Evolutionary conservation across 805 yeast genomes (phyloP).

Genomic region (Candida parachauliodes): DNA sequence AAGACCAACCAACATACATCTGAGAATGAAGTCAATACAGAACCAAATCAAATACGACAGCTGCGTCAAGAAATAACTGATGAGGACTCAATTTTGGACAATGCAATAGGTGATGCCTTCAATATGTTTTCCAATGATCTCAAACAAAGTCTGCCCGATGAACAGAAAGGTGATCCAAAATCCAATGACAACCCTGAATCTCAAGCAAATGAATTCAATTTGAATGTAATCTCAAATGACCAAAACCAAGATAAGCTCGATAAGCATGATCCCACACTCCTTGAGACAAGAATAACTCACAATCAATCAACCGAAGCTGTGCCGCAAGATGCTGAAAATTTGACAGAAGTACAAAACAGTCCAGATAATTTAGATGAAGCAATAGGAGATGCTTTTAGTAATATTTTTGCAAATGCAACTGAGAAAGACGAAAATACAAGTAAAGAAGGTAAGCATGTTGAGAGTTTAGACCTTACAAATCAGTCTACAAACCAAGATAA

Average conservation of each 20-base stretch:
- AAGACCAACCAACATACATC: not conserved
- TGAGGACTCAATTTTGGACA: constrained; percentile 1
- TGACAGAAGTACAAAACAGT: not conserved
- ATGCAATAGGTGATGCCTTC: constrained; percentile 5
- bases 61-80: no score
- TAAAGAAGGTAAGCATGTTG: no score
- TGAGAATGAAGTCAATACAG: no score
- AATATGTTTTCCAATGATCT: not conserved
- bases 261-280: no score
- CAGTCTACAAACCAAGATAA: constrained; percentile 12
- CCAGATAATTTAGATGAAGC: constrained; percentile 13
- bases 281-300: no score
- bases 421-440: not conserved
- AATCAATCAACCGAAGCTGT: not conserved
- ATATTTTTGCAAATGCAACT: not conserved
- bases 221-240: no score
- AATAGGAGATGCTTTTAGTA: constrained; percentile 5
- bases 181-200: not conserved
- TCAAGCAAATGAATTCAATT: no score
- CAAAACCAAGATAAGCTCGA: not conserved
- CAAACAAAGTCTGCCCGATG: not conserved
- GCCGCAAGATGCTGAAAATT: not conserved
- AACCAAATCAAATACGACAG: no score
- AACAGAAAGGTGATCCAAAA: not conserved
- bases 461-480: no score